Evolutionary conservation across 129 eudicot genomes (phyloP), one percentile per base, ranked within the genome.

Genomic region (Chrysanthemum makinoi): DNA sequence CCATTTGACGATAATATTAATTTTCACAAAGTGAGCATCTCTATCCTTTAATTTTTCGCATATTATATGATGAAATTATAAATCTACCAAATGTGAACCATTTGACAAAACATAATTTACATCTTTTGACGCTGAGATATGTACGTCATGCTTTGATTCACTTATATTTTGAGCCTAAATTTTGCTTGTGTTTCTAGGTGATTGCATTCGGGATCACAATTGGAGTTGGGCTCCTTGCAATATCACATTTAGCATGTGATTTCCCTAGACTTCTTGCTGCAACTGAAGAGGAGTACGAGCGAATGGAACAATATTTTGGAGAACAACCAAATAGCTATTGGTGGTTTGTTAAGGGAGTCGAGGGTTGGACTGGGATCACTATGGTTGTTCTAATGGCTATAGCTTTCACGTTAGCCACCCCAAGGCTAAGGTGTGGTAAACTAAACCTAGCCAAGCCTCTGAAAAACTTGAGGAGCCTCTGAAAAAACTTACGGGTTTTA

Each of bases 1-100:
- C 91, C 97, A 2, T 87, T 90, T 16, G 90, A 87, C 24, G 95
- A 90, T 70, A 90, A 90, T 77, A 78, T 90, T 65, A 90, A 86
- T 83, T 90, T 90, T 65, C 96, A 90, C 86, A 79, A 90, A 77
- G 90, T 89, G 33, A 80, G 87, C 69, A 26, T 10, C 16, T 20
- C 6, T 24, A 20, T 12, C 17, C n/a, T 24, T 6, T 2, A 5
- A 7, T 4, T 50, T 28, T 30, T 8, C 24, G 46, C 13, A 17
- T 57, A 15, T 3, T 48, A 22, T 54, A 17, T 4, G 4, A 17
- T 18, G 13, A 30, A 26, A 26, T 26, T 26, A 49, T 48, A 48
- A 48, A 49, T 49, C 35, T 30, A 30, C 35, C 5, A 3, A 30
- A 2, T 30, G 35, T 30, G 35, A 30, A 30, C 35, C 35, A 30